phyloP scores from a whole-genome alignment of 768 basidiomycete species.

The Macrolepiota fuliginosa region DNA sequence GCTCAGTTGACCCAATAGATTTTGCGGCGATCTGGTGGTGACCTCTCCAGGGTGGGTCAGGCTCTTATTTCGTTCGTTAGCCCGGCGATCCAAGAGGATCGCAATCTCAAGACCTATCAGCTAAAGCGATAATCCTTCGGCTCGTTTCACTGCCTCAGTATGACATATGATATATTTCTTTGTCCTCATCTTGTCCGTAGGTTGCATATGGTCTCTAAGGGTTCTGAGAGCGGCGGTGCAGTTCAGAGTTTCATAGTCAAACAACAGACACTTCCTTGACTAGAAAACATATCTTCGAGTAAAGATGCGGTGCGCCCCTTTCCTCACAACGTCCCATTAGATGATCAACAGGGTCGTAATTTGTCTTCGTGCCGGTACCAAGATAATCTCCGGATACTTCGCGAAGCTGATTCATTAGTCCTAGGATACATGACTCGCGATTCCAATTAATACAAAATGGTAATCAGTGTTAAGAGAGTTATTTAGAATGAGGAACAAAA shows the following conservation, averaged over 20 bases:
- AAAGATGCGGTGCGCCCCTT: neutral
- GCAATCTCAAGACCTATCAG: neutral
- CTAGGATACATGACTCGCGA: too few species aligned
- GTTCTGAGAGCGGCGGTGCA: neutral
- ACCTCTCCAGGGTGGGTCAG: neutral
- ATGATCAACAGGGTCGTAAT: neutral
- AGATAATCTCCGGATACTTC: neutral
- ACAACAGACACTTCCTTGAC: neutral
- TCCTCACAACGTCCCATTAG: neutral
- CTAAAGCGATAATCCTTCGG: neutral
- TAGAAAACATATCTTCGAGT: neutral
- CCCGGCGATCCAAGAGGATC: neutral
- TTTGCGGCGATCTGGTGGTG: neutral
- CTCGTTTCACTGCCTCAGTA: neutral
- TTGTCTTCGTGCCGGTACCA: neutral
- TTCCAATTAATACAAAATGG: too few species aligned
- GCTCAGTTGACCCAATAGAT: neutral
- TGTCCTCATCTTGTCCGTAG: neutral
- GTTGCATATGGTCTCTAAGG: neutral
- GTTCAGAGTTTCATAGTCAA: neutral
- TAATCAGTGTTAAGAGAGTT: too few species aligned
- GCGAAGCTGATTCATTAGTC: too few species aligned
- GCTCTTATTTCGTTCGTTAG: neutral
- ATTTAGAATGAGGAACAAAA: neutral
- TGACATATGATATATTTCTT: neutral